Base-by-base conservation (phyloP, 495 filamentous ascomycete species). In the Amphirosellinia nigrospora region DNA sequence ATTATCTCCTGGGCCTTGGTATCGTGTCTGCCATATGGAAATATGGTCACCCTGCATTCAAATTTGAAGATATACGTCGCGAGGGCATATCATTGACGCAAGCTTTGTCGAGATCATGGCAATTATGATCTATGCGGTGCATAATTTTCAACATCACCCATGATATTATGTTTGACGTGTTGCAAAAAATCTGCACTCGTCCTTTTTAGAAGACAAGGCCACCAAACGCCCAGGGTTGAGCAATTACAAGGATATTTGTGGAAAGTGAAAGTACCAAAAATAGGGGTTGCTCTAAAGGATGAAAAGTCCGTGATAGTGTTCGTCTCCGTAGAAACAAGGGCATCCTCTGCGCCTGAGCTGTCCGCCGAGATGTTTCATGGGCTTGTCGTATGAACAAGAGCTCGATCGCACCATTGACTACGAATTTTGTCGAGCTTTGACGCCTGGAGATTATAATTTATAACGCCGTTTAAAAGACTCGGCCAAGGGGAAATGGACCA, bases 191-290 rank as follows among this genome's bases (percentile, higher is more conserved):
- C 7, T 4, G 6, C 7, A 4, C n/a, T 61, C 36, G 9, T 34
- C 55, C 3, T 26, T n/a, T 15, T 4, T 23, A 16, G 21, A 34
- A 41, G 46, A 28, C 30, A 36, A 46, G 16, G 30, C 60, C 28
- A 28, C 68, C 60, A 70, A 70, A 38, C 45, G 36, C 46, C 23
- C 19, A 45, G 32, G 26, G 39, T 48, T 34, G 59, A 64, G 68
- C 59, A 58, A 70, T 39, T 62, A 46, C 38, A 64, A 46, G 21
- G 60, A 70, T 64, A 39, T 64, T n/a, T 36, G 50, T 16, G 38
- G 60, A 53, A 46, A 43, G 36, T 58, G 21, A 58, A 61, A 61
- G 50, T 68, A 55, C 38, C 66, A 50, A 60, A 50, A 60, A 26
- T 9, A 5, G 28, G 8, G 56, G 32, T 36, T 61, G 15, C 39